Base-by-base conservation (phyloP, 1,284 basidiomycete genomes). In the Termitomyces sp. region DNA sequence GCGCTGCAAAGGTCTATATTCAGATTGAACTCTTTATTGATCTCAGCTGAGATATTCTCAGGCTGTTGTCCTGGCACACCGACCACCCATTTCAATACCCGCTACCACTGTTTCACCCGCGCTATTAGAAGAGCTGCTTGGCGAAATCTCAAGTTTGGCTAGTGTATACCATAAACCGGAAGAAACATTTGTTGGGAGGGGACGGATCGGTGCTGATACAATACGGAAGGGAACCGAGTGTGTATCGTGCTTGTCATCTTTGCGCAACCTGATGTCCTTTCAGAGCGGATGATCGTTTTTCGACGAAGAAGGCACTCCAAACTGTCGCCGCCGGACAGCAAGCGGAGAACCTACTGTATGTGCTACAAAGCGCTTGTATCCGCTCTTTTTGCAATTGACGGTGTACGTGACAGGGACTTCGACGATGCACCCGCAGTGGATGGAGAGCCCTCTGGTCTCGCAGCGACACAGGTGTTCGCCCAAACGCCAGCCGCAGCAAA, bases 111-210 rank as follows among this genome's bases (percentile, higher is more conserved):
- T 99, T 0, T 80, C 96, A 0, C 84, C 92, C 1, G 92, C 86
- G 0, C 74, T 99, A n/a, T 76, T 99, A 21, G 94, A 98, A 65
- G 96, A 99, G 69, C 82, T 99, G 1, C 72, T 99, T 0, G 82
- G 85, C 36, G 94, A 97, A 66, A 83, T 98, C 33, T 92, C 90
- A 1, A 87, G 81, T 52, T 75, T 98, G 17, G 91, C 95, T 1
- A 94, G 90, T 67, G 94, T 97, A 3, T 98, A 98, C 65, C 94
- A 98, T 74, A 98, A 96, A 70, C 97, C 97, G 0, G 88, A 88
- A 17, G 92, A 88, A 68, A 95, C 93, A 0, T 95, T 95, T 64
- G 83, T 95, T 55, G 93, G 93, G 1, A 82, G 83, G 62, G 93
- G 93, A 10, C 78, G 92, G 40, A 77, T 95, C 54, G 86, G 94